Evolutionary conservation across 1,284 basidiomycete genomes (phyloP), one percentile per base, ranked within the genome.

Genomic region (Cutaneotrichosporon mucoides): DNA sequence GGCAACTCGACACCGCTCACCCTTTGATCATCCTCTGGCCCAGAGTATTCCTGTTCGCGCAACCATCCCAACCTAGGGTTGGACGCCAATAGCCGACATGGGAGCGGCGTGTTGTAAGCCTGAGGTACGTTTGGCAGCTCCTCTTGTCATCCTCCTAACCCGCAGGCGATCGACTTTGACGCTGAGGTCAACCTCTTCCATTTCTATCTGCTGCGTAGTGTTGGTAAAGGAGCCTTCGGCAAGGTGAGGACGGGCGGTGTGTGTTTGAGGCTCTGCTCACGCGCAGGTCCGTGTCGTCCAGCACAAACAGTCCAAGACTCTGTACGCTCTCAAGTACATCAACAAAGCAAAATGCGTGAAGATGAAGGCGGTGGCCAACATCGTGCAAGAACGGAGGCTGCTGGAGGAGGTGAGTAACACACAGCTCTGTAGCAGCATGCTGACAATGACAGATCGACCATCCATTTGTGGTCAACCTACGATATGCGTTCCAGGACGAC

Each of bases 311-410:
- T 90, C 91, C 13, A 89, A 91, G 63, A 89, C 92, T 33, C 83
- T 99, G 38, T 98, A 94, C 72, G 95, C 95, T 8, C 86, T 99
- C 76, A 99, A 99, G 79, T 99, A 99, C 80, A 99, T 99, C 81
- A 98, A 98, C 83, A 99, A 99, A 79, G 77, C 87, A 41, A 95
- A 95, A 82, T 97, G 93, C 73, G 90, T 96, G 66, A 94, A 93
- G 82, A 96, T 96, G 91, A 92, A 92, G 72, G 93, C 94, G 1
- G 92, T 97, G 37, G 88, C 92, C 46, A 98, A 99, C 76, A 92
- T 98, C 73, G 88, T 99, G 50, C 94, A 98, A 77, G 95, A 97
- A 78, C 84, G 93, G 44, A 82, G 92, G 43, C 79, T 97, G 42
- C 82, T 97, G 38, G 93, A 96, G 79, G 93, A 97, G 85, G 91